Percentiles rank a stretch among this genome's conserved stretches.
Evolutionary conservation across 352 stramenopile species (phyloP).

Genomic region (Pythium volutum): DNA sequence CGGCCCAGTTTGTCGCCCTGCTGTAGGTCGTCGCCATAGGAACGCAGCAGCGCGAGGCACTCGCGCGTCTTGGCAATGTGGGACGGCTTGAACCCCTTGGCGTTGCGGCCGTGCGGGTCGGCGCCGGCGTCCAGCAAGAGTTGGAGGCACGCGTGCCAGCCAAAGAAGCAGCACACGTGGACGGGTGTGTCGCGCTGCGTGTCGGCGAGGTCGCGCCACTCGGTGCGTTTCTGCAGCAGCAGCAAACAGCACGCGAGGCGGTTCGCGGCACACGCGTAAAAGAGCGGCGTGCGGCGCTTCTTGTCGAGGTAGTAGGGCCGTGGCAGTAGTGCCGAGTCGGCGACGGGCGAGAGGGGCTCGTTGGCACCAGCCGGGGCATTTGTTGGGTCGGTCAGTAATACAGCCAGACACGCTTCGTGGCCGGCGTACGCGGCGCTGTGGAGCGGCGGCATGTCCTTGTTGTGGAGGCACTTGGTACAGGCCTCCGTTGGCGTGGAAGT

Average conservation of each 20-base stretch:
- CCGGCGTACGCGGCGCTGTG: constrained; percentile 58
- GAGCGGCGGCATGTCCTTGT: constrained; percentile 52
- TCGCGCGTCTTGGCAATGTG: constrained; percentile 55
- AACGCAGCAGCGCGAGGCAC: constrained; percentile 50
- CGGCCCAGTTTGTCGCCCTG: constrained; percentile 64
- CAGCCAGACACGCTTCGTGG: constrained; percentile 36
- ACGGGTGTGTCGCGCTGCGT: constrained; percentile 61
- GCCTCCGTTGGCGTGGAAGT: background rate
- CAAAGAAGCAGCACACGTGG: constrained; percentile 74
- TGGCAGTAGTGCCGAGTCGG: background rate
- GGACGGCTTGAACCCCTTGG: constrained; percentile 65
- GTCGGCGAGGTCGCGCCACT: constrained; percentile 54
- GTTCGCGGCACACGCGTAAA: constrained; percentile 61
- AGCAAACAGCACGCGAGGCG: constrained; percentile 43
- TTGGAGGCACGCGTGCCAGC: constrained; percentile 47
- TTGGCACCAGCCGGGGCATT: background rate
- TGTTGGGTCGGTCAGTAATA: constrained; percentile 23
- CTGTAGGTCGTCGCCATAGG: constrained; percentile 56
- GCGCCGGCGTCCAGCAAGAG: constrained; percentile 45
- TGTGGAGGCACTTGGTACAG: constrained; percentile 38
- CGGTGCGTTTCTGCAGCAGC: constrained; percentile 30
- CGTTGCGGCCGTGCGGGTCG: constrained; percentile 60
- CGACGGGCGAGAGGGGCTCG: too few species aligned
- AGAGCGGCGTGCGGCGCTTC: constrained; percentile 61
- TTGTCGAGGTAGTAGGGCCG: constrained; percentile 39